Conservation (phyloP, 73 alveolate species). For the Stentor roeselii region DNA sequence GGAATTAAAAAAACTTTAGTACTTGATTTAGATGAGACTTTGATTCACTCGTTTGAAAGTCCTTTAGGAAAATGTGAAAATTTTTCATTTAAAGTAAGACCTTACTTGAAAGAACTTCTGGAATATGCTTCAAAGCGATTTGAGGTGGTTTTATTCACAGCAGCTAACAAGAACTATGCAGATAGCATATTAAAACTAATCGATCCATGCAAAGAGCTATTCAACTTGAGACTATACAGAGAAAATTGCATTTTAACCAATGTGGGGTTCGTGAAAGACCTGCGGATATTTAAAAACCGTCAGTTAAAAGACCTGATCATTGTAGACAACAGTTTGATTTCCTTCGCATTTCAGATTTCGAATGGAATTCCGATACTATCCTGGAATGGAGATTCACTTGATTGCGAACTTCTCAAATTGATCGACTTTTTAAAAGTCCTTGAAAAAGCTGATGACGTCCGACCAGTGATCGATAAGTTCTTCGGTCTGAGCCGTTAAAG, state of each 20-base stretch:
- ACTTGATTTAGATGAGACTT: no score
- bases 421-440: constrained; percentile 42
- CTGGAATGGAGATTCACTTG: constrained; percentile 51
- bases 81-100: constrained; percentile 73
- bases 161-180: constrained; percentile 75
- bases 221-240: constrained; percentile 66
- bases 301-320: constrained; percentile 42
- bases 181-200: constrained; percentile 64
- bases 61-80: no score
- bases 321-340: constrained; percentile 55
- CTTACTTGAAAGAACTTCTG: constrained; percentile 65
- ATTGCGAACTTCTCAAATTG: constrained; percentile 53
- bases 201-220: constrained; percentile 59
- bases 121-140: constrained; percentile 57
- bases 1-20: no score
- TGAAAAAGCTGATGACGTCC: constrained; percentile 39
- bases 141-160: constrained; percentile 76
- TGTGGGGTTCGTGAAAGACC: constrained; percentile 77
- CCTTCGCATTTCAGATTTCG: constrained; percentile 49
- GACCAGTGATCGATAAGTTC: no score
- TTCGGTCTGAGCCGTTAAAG: no score
- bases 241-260: constrained; percentile 73
- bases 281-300: constrained; percentile 43
- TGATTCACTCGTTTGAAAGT: no score
- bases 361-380: constrained; percentile 66